phyloP scores from a whole-genome alignment of 1,284 basidiomycete genomes.

The Rhodotorula sp. region DNA sequence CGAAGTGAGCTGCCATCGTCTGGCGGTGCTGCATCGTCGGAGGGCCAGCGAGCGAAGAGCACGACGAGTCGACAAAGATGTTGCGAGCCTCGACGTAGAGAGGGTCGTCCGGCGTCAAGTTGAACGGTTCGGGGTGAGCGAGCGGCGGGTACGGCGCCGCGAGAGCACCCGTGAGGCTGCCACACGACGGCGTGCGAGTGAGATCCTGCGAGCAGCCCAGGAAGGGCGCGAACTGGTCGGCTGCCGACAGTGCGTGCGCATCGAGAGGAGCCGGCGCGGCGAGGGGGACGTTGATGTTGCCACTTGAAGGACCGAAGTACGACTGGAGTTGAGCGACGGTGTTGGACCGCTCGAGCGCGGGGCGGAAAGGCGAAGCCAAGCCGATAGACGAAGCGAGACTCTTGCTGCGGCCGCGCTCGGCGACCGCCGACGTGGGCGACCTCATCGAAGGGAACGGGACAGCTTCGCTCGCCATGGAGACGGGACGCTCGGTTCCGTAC shows the following conservation, averaged over 20 bases:
- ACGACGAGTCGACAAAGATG: constrained; percentile 31
- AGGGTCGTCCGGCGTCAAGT: constrained; percentile 32
- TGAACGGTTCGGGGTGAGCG: constrained; percentile 31
- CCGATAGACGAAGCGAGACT: constrained; percentile 19
- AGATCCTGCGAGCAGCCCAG: constrained; percentile 15
- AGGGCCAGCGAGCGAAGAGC: constrained; percentile 18
- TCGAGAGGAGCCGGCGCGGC: not conserved
- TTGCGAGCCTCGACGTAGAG: constrained; percentile 39
- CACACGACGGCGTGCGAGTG: constrained; percentile 46
- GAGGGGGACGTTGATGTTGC: constrained; percentile 6
- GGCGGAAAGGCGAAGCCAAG: constrained; percentile 9
- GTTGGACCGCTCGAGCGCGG: constrained; percentile 16
- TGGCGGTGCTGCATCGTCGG: constrained; percentile 13
- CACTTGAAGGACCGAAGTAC: constrained; percentile 29
- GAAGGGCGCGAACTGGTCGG: constrained; percentile 9
- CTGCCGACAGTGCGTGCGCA: not conserved
- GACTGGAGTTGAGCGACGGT: constrained; percentile 33
- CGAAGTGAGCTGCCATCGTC: constrained; percentile 34
- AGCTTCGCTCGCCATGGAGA: not conserved
- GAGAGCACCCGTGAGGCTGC: constrained; percentile 55
- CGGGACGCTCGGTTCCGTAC: not conserved
- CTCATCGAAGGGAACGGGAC: not conserved
- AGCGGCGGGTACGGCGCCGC: constrained; percentile 58
- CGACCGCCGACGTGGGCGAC: not conserved
- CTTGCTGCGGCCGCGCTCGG: constrained; percentile 28